Evolutionary conservation across 352 stramenopile species (phyloP), one percentile per base, ranked within the genome.

Genomic region (Phytophthora boehmeriae): DNA sequence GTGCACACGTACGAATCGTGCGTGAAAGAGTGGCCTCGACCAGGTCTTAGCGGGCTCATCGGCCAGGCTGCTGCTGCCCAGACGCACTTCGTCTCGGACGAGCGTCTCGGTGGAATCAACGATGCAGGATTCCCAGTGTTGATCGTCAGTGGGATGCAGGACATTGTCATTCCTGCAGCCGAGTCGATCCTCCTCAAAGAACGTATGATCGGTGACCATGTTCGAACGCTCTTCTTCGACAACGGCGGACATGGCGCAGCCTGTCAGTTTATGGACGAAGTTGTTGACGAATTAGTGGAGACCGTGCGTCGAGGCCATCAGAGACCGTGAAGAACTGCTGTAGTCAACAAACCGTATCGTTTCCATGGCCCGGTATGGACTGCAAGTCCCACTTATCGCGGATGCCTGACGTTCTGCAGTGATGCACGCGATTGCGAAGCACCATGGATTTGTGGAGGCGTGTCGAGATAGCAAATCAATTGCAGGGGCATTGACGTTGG

Each of bases 81-180:
- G 28, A 79, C 75, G 4, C 78, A 88, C 54, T 83, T 71, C 43
- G 66, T 86, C 30, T 80, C 71, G 35, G 68, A 85, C 50, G 76
- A 78, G 50, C 63, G 76, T 16, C 63, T 88, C 34, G 66, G 59
- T 14, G 53, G 57, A 20, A 80, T 88, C 38, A 73, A 71, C 44
- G 49, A 71, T 11, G 54, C 58, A 1, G 76, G 66, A 0, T 88
- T 84, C 52, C 78, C 76, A 0, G 73, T 88, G 22, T 51, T 86
- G 11, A 75, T 88, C 28, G 55, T 88, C 43, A 79, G 78, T 46
- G 67, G 66, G 17, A 69, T 73, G 54, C 27, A 75, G 8, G 78
- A 88, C 65, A 58, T 75, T 44, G 50, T 86, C n/a, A 86, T 88
- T 38, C 73, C 69, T 9, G 41, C 66, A 1, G 46, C 56, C 6